phyloP scores from a whole-genome alignment of 1,139 yeast species.

The Saccharomycopsis phalli region DNA sequence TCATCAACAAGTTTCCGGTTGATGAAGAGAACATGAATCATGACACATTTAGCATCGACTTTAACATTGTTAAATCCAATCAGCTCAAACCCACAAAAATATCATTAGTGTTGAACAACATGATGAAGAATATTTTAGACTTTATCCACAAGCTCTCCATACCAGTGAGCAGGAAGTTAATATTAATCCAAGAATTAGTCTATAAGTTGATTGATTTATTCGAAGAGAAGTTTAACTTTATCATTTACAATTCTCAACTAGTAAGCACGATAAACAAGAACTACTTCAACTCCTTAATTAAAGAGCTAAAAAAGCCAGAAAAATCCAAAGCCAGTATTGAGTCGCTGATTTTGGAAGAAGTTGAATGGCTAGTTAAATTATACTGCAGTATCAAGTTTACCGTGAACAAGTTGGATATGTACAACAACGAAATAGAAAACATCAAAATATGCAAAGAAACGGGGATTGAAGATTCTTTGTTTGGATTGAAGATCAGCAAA shows the following conservation, averaged over 20 bases:
- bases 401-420: constrained; percentile 13
- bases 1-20: constrained; percentile 15
- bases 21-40: constrained; percentile 4
- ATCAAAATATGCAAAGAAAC: constrained; percentile 7
- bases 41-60: constrained; percentile 16
- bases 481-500: constrained; percentile 8
- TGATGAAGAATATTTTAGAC: constrained; percentile 18
- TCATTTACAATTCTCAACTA: constrained; percentile 8
- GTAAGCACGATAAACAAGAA: constrained; percentile 6
- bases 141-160: constrained; percentile 14
- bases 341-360: constrained; percentile 8
- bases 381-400: constrained; percentile 18
- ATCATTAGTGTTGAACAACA: constrained; percentile 12
- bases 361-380: constrained; percentile 11
- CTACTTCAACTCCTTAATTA: constrained; percentile 15
- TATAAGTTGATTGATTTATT: constrained; percentile 12
- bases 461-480: constrained; percentile 3
- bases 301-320: constrained; percentile 6
- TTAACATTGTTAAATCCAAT: constrained; percentile 14
- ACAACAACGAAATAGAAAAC: constrained; percentile 11
- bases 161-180: constrained; percentile 13
- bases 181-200: constrained; percentile 10
- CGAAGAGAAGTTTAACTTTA: constrained; percentile 8
- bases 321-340: background rate
- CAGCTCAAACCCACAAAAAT: constrained; percentile 19